Percentiles rank a stretch among this genome's conserved stretches.
phyloP scores from a whole-genome alignment of 140 eudicot species.

The Ambrosia hybrid region DNA sequence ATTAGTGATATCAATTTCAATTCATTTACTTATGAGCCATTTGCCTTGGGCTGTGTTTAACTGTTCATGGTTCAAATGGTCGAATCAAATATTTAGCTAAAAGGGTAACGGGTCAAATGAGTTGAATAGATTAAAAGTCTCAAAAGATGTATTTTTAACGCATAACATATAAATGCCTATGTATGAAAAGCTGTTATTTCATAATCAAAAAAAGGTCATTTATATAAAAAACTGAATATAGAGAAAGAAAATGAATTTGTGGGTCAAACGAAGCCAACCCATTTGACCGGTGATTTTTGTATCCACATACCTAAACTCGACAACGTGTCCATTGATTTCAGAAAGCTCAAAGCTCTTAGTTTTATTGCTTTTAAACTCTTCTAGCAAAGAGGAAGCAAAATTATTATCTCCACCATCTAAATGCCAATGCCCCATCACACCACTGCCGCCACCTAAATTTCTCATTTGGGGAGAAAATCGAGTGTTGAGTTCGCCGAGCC shows the following conservation, averaged over 20 bases:
- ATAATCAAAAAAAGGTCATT: background rate
- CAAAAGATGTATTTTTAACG: background rate
- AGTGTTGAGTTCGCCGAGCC: slow-evolving; percentile 71
- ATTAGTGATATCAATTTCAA: background rate
- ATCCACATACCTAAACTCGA: slow-evolving; percentile 75
- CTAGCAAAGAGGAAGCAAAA: slow-evolving; percentile 76
- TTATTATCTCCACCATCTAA: slow-evolving; percentile 59
- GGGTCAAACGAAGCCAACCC: background rate
- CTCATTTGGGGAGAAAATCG: slow-evolving; percentile 73
- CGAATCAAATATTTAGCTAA: background rate
- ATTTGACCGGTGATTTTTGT: background rate
- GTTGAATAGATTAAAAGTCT: background rate
- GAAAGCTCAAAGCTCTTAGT: slow-evolving; percentile 82
- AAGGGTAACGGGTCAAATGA: background rate
- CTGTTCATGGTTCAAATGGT: background rate
- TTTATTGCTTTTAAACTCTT: slow-evolving; percentile 94
- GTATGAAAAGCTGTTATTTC: background rate
- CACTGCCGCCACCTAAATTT: slow-evolving; percentile 64
- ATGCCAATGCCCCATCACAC: slow-evolving; percentile 83
- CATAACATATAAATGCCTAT: background rate
- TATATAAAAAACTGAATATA: background rate
- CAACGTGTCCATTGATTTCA: slow-evolving; percentile 89
- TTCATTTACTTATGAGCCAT: background rate
- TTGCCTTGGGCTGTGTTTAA: too few species aligned
- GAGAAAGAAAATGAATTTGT: background rate